Evolutionary conservation across 352 stramenopile genomes (phyloP), one percentile per base, ranked within the genome.

Genomic region (Halophytophthora batemanensis): DNA sequence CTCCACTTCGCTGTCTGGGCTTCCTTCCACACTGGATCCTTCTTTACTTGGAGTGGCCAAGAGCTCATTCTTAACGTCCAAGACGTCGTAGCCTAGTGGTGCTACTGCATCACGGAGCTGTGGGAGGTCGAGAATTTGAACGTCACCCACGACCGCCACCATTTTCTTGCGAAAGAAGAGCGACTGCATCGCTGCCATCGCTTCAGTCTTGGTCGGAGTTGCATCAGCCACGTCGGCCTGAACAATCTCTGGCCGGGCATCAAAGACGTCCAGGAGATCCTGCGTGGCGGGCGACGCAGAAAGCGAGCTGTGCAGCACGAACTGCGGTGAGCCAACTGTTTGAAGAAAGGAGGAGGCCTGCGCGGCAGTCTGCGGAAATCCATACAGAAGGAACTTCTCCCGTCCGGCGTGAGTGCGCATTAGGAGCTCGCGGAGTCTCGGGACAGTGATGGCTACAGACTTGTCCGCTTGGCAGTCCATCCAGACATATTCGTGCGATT

Each of bases 111-210:
- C 22, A 38, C 57, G 62, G 47, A 76, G 44, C 13, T 60, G 37
- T 2, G 21, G 15, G 5, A 56, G 21, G 19, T 66, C 36, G 1
- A 79, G 23, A 1, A 35, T 28, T n/a, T 12, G 21, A 1, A 62
- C 33, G 36, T 66, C 71, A 3, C 69, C 69, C 2, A 73, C 60
- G 14, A 64, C 45, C 25, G 53, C 57, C 18, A 69, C 55, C 36
- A 76, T 53, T 47, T 62, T 33, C 37, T 75, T 80, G 6, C 53
- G 39, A 33, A 77, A 74, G 42, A 78, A 50, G 23, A 54, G 45
- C 17, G 45, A 57, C 10, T 48, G 48, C 33, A 75, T 44, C 12
- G 50, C 46, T 8, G 45, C 62, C 18, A 8, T 21, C n/a, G 14
- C 41, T 12, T 47, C 53, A 40, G 22, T 49, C 14, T n/a, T 11